A percentile compares a stretch with the other conserved stretches of the same genome.
These are phyloP conservation scores for Adansonia digitata DNA, from an alignment of 345 rosid genomes.

Conservation along the genomic window DNA sequence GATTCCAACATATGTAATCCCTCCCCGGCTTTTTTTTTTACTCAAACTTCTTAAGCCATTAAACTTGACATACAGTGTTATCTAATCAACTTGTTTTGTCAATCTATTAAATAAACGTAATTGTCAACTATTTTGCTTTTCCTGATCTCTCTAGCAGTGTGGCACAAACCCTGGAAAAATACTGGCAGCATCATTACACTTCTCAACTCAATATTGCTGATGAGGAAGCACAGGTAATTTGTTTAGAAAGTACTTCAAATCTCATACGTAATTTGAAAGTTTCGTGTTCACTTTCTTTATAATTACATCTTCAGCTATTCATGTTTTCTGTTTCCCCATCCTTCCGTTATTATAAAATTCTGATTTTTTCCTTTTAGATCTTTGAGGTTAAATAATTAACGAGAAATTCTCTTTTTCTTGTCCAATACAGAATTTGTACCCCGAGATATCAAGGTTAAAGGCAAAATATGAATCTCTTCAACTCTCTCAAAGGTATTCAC, in stretches of 20 bases:
- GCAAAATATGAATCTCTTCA: constrained; percentile 32
- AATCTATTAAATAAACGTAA: neutral
- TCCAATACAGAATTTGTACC: constrained; percentile 20
- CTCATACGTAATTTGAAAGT: neutral
- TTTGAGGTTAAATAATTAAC: neutral
- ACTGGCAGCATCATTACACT: constrained; percentile 23
- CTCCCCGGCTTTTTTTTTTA: too few species aligned
- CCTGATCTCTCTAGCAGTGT: constrained; percentile 1
- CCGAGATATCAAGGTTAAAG: constrained; percentile 28
- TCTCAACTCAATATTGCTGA: constrained; percentile 11
- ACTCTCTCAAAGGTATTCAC: constrained; percentile 27
- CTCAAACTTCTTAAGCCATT: too few species aligned
- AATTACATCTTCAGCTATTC: too few species aligned
- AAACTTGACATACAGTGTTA: too few species aligned
- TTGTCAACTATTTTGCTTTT: neutral
- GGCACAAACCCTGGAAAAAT: constrained; percentile 22
- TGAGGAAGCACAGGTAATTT: constrained; percentile 20
- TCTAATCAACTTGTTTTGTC: too few species aligned
- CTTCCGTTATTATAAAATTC: neutral
- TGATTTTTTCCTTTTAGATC: too few species aligned
- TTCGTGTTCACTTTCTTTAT: neutral
- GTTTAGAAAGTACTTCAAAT: neutral
- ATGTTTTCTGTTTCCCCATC: too few species aligned
- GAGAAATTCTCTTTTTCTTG: neutral
- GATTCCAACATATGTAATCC: too few species aligned